These are phyloP conservation scores for Colletotrichum sp. DNA, from an alignment of 2,329 filamentous ascomycete genomes.

Conservation along the genomic window DNA sequence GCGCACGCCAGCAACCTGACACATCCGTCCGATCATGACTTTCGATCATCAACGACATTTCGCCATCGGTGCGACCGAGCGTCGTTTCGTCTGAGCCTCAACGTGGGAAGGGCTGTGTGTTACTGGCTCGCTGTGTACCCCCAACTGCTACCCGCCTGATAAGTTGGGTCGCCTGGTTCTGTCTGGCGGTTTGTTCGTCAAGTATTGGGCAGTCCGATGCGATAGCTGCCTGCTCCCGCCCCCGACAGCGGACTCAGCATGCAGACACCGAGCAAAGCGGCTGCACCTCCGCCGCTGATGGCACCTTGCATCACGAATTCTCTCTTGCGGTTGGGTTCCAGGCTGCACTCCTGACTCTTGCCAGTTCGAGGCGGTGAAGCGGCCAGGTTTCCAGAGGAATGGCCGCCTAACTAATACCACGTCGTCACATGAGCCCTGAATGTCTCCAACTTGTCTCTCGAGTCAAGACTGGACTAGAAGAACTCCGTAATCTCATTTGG, in stretches of 20 bases:
- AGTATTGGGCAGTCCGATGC: conserved; percentile 6
- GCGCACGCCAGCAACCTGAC: background rate
- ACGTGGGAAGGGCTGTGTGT: background rate
- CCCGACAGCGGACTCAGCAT: background rate
- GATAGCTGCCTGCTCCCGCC: background rate
- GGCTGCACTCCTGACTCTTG: background rate
- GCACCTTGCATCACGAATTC: background rate
- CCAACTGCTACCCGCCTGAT: background rate
- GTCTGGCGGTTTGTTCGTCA: background rate
- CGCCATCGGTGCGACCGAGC: background rate
- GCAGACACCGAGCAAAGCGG: background rate
- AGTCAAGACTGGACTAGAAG: background rate
- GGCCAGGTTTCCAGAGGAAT: background rate
- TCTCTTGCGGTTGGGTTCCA: background rate
- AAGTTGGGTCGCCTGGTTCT: background rate
- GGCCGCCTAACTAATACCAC: background rate
- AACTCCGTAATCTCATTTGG: background rate
- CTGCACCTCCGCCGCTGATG: background rate
- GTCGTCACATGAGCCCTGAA: background rate
- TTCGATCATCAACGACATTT: background rate
- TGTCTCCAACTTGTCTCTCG: background rate
- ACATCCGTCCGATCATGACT: background rate
- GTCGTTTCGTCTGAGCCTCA: conserved; percentile 10
- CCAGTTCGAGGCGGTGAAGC: conserved; percentile 2
- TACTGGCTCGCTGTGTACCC: background rate